Base-by-base conservation (phyloP, 139 green algal genomes). In the Edaphochlamys debaryana region DNA sequence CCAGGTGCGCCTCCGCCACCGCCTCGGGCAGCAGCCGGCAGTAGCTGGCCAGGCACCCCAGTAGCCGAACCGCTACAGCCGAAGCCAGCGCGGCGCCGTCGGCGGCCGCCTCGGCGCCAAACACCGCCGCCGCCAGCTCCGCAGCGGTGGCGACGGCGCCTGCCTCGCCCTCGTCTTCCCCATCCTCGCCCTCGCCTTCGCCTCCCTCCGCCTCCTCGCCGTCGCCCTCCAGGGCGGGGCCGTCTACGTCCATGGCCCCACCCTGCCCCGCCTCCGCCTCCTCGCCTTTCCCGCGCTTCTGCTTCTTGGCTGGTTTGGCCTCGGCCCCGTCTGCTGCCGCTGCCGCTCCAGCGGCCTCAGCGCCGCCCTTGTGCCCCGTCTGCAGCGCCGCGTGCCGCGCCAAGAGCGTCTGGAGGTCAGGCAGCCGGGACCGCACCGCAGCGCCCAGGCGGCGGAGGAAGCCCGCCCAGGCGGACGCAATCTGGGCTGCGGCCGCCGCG, bases 351-450 rank as follows among this genome's bases (percentile, higher is more conserved):
- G 52, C 34, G 1, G 27, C 32, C 2, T 11, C 45, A 15, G 25
- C 41, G 5, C 4, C 37, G 13, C 34, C 29, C n/a, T 45, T 32
- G 19, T 50, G 7, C 20, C 29, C 64, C 37, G 41, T 72, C 30
- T 90, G 58, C 32, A 90, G 67, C 1, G 37, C 52, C 1, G 89
- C 6, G 32, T 87, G 67, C 29, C 89, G 56, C 25, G 87, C 82
- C 48, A 94, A 36, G 56, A 93, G 66, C 17, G 85, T 41, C 79
- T 92, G 85, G 17, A 85, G 72, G 69, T 93, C 90, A 2, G 90
- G 90, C 54, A 94, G 79, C 17, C 85, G 67, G 7, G 69, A 54
- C 3, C 86, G 54, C 15, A 88, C 63, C 0, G 82, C 72, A 5
- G 36, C 34, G 29, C 77, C 37, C 67, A 89, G 69, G n/a, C 68